phyloP scores from a whole-genome alignment of 805 yeast species.

The Kregervanrija delftensis region DNA sequence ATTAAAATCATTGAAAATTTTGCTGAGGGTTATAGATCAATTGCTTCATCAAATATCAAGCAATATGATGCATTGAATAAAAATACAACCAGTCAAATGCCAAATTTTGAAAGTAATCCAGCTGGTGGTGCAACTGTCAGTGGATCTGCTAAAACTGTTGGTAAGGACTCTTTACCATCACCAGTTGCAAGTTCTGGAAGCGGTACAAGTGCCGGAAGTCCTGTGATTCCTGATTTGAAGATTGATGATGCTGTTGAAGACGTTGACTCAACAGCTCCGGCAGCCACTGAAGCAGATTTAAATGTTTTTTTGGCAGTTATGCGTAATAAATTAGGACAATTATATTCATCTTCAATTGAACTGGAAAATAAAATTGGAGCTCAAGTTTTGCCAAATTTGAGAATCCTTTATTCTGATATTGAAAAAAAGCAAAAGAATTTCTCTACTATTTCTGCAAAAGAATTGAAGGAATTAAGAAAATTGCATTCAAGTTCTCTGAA shows the following conservation, averaged over 20 bases:
- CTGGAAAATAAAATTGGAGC: constrained; percentile 32
- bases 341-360: constrained; percentile 30
- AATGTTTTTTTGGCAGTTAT: constrained; percentile 24
- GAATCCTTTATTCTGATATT: constrained; percentile 32
- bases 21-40: constrained; percentile 19
- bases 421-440: constrained; percentile 37
- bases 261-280: background rate
- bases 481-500: constrained; percentile 29
- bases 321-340: constrained; percentile 22
- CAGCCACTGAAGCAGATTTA: constrained; percentile 11
- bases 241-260: background rate
- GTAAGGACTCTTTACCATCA: constrained; percentile 1
- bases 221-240: background rate
- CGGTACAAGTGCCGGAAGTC: constrained; percentile 2
- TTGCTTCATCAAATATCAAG: constrained; percentile 18
- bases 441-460: constrained; percentile 27
- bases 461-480: constrained; percentile 33
- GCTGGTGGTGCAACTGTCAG: constrained; percentile 17
- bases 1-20: constrained; percentile 19
- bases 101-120: constrained; percentile 26
- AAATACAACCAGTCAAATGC: constrained; percentile 15
- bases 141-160: constrained; percentile 15
- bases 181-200: background rate
- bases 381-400: constrained; percentile 37
- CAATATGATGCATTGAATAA: constrained; percentile 21